These are phyloP conservation scores for Hepatocystis sp. DNA, from an alignment of 169 alveolate species.

Conservation along the genomic window DNA sequence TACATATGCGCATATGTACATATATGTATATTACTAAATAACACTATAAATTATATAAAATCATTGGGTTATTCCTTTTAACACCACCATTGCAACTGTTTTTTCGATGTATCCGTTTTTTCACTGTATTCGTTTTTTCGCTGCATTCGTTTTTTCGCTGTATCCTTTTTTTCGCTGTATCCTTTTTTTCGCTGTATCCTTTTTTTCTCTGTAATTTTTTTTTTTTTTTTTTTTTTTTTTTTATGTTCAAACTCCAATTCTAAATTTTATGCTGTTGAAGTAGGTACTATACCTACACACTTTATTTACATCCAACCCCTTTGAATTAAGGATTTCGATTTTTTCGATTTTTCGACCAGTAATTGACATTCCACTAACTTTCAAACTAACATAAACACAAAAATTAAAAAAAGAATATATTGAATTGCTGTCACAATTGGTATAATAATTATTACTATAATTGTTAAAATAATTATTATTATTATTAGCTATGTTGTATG, in stretches of 20 bases:
- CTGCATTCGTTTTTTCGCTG: background rate
- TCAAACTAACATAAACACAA: conserved; percentile 38
- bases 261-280: conserved; percentile 26
- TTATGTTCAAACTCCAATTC: background rate
- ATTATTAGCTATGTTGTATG: too few species aligned
- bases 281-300: conserved; percentile 42
- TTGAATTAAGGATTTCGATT: conserved; percentile 18
- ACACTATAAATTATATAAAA: too few species aligned
- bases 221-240: background rate
- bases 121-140: background rate
- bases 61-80: too few species aligned
- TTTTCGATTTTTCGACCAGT: conserved; percentile 30
- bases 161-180: background rate
- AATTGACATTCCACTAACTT: conserved; percentile 34
- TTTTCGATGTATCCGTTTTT: too few species aligned
- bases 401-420: conserved; percentile 29
- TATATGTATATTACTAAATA: too few species aligned
- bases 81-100: too few species aligned
- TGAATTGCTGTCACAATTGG: background rate
- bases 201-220: background rate
- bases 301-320: conserved; percentile 7
- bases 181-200: background rate
- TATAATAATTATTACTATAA: background rate
- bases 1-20: too few species aligned
- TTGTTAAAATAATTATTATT: too few species aligned